phyloP scores from a whole-genome alignment of 2,329 filamentous ascomycete genomes.

The Penicillium sp. region DNA sequence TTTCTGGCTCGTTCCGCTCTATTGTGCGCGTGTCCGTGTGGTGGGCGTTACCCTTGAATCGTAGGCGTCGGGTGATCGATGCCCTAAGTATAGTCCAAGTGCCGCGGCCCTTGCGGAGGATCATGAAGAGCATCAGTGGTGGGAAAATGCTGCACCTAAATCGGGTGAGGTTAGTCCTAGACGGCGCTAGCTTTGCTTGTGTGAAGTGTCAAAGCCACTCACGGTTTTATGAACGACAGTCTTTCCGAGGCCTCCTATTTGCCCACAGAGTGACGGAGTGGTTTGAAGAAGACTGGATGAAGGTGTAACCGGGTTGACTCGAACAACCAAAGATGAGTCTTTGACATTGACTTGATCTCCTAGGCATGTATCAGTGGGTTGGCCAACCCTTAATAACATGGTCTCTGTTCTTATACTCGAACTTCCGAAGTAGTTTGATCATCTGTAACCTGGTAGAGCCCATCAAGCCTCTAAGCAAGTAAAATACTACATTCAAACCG shows the following conservation, averaged over 20 bases:
- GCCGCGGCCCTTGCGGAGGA: conserved; percentile 3
- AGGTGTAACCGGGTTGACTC: neutral
- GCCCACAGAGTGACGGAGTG: neutral
- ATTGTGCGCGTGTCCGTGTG: neutral
- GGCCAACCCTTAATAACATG: neutral
- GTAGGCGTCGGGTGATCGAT: conserved; percentile 8
- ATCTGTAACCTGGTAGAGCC: neutral
- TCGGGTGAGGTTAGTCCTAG: neutral
- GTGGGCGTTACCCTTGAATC: neutral
- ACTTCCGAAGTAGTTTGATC: neutral
- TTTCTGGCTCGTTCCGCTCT: neutral
- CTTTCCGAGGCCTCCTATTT: neutral
- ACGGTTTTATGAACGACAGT: neutral
- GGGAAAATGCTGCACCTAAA: neutral
- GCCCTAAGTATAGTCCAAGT: conserved; percentile 7
- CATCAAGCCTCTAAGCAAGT: conserved; percentile 1
- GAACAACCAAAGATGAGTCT: neutral
- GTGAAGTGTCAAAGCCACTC: neutral
- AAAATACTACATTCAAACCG: conserved; percentile 12
- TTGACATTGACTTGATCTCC: neutral
- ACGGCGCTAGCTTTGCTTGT: neutral
- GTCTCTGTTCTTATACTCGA: neutral
- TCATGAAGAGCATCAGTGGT: conserved; percentile 7
- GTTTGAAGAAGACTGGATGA: neutral
- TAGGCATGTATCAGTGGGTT: neutral